Evolutionary conservation across 2,329 filamentous ascomycete species (phyloP).

Genomic region (Mycogone perniciosa): DNA sequence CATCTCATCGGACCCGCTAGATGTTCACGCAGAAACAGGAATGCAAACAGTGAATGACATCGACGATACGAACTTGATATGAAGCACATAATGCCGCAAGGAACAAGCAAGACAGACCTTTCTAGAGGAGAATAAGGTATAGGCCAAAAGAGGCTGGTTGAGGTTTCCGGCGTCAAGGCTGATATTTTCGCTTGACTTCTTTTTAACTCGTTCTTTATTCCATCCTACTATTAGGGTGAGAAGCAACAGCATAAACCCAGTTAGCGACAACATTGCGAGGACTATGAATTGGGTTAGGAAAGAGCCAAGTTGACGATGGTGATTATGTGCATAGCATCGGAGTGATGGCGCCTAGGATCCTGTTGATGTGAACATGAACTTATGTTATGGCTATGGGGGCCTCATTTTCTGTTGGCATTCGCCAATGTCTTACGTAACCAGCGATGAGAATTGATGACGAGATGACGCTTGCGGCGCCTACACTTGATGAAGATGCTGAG

Average conservation of each 20-base stretch:
- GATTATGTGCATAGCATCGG: constrained; percentile 21
- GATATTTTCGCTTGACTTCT: not conserved
- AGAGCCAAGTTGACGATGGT: constrained; percentile 5
- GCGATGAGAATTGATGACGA: too few relatives aligned
- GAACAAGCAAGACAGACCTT: not conserved
- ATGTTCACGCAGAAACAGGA: constrained; percentile 41
- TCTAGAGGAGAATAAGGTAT: not conserved
- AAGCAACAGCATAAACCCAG: too few relatives aligned
- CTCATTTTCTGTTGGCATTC: not conserved
- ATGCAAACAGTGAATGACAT: constrained; percentile 37
- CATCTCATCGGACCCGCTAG: constrained; percentile 48
- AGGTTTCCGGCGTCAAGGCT: not conserved
- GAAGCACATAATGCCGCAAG: constrained; percentile 2
- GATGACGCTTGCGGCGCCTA: too few relatives aligned
- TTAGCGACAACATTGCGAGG: not conserved
- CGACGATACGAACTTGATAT: constrained; percentile 28
- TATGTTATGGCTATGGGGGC: not conserved
- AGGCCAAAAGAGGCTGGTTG: not conserved
- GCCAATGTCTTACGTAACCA: too few relatives aligned
- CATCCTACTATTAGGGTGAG: not conserved
- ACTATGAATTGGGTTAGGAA: too few relatives aligned
- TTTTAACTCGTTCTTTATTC: not conserved
- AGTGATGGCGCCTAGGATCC: constrained; percentile 20
- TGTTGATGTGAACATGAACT: not conserved
- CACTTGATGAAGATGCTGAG: too few relatives aligned